These are phyloP conservation scores for Fusarium newnesense DNA, from an alignment of 2,329 filamentous ascomycete species.

Conservation along the genomic window DNA sequence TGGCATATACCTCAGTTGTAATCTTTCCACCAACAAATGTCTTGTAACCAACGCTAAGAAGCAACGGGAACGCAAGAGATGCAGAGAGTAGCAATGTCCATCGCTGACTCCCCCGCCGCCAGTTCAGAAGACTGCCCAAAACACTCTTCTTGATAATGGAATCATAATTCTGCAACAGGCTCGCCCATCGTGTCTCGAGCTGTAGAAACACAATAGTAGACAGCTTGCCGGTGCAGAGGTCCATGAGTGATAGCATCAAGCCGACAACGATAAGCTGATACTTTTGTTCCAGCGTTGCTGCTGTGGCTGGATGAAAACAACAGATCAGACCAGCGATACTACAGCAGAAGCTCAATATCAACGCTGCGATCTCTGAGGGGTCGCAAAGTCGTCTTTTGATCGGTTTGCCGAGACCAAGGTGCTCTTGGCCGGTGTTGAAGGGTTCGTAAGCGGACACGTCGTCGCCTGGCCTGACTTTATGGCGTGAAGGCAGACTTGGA, in stretches of 20 bases:
- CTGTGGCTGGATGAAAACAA: not conserved
- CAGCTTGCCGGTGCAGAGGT: not conserved
- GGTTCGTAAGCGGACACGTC: not conserved
- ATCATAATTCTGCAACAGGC: not conserved
- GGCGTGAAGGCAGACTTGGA: accelerated
- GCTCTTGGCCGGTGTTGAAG: not conserved
- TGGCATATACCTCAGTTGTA: accelerated
- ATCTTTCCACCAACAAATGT: not conserved
- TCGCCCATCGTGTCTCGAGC: not conserved
- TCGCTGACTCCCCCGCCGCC: not conserved
- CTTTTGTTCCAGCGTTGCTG: not conserved
- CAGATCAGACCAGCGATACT: not conserved
- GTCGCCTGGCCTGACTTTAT: not conserved
- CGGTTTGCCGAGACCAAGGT: not conserved
- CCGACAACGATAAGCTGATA: not conserved
- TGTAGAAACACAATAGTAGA: not conserved
- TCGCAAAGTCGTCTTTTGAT: not conserved
- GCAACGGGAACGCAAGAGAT: not conserved
- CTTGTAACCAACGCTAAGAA: not conserved
- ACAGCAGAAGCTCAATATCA: not conserved
- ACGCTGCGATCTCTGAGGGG: not conserved
- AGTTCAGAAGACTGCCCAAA: not conserved
- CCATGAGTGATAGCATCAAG: not conserved
- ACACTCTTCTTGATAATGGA: not conserved
- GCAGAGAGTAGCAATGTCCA: not conserved